Base-by-base conservation (phyloP, 495 filamentous ascomycete genomes). In the Lasiosphaeria ovina region DNA sequence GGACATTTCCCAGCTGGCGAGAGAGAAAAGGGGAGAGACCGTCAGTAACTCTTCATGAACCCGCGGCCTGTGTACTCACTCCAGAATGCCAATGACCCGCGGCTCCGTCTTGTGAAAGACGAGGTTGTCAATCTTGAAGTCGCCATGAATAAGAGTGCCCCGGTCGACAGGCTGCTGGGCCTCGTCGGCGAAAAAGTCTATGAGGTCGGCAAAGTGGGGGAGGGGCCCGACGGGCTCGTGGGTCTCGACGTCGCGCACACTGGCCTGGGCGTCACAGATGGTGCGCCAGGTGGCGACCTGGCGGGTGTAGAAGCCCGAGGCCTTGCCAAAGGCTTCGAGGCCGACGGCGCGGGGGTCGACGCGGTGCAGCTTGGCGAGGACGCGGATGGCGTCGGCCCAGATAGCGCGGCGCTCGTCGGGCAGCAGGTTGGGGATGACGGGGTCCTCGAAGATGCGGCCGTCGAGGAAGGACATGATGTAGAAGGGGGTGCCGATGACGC, bases 51-150 rank as follows among this genome's bases (percentile, higher is more conserved):
- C 12, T 47, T 7, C 7, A 32, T 51, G 48, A 14, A 35, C 51
- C 24, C 24, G 24, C 24, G 24, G 24, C 24, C 24, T 24, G 24
- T 24, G 24, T 24, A 77, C 85, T 74, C 69, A 88, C 82, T 98
- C 94, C 6, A 98, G 76, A 52, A 98, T 91, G 6, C 93, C 94
- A 75, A 97, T 93, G 10, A 98, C 93, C 51, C 86, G 74, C 11
- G 94, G 85, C 74, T 95, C 91, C 0, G 86, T 92, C 74, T 89
- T 86, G 74, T 96, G 91, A 72, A 93, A 98, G 49, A 98, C 89
- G 59, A 98, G 76, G 66, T 98, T 98, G 72, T 98, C 94, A 68
- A 98, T 93, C 76, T 98, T 98, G 78, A 93, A 98, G 67, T 98
- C 94, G 33, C 94, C 94, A 67, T 98, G 94, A 33, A 98, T 86